Evolutionary conservation across 202 grass and related monocot genomes (phyloP), one percentile per base, ranked within the genome.

Genomic region (Panicum virgatum): DNA sequence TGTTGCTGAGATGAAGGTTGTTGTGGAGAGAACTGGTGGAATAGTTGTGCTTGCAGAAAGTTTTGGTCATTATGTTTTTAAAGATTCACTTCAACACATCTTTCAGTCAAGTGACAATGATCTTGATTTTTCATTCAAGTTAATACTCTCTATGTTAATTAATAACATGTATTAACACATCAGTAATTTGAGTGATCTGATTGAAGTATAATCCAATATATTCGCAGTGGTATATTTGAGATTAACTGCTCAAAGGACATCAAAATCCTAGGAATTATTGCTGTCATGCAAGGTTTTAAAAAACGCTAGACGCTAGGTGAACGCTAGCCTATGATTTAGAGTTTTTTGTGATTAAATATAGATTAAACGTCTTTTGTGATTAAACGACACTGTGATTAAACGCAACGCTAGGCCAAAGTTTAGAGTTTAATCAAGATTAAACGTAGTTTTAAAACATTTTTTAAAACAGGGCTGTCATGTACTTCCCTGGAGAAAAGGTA

Each of bases 61-160:
- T 86, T 97, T 97, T 89, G 94, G 94, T 48, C 94, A 92, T 85
- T 88, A 90, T 81, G 92, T 97, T 82, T 97, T 97, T 38, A 97
- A 97, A 86, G 88, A 92, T 72, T 97, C 94, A 56, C 86, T 97
- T 61, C 86, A 74, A 66, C 88, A 67, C 58, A 89, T 97, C 90
- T 97, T 97, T 83, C 87, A 88, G 76, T 91, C 90, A 66, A 84
- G 85, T 12, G 94, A 97, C 62, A 78, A 89, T 82, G 92, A 92
- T 82, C 94, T 97, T 82, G 88, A 85, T 70, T 85, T 97, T 83
- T 94, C 85, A 66, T 97, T 97, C 72, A 97, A 97, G 94, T 97
- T 94, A 91, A 73, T 53, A 74, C 66, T 67, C 26, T 76, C 54
- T 30, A 26, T 66, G 9, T 4, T 65, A 62, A 53, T 46, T 19